Evolutionary conservation across 306 rosid species (phyloP), one percentile per base, ranked within the genome.

Genomic region (Lotus japonicus): DNA sequence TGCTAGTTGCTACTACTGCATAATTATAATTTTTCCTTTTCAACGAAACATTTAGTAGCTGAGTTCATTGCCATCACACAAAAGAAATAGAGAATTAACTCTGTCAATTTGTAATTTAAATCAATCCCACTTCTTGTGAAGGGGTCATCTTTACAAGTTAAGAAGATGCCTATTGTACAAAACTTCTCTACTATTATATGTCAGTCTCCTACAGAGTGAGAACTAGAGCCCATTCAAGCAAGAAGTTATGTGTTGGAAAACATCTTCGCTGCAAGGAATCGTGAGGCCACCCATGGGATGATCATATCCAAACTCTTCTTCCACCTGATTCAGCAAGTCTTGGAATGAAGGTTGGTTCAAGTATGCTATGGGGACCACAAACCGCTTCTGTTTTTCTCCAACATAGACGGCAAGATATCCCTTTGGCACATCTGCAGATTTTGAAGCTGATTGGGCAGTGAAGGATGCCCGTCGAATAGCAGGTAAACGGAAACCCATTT

Each of bases 281-380:
- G 66, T 17, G 50, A 39, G 65, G 5, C 65, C 65, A 0, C 50
- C 66, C 66, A 60, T 60, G 0, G 66, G 50, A 60, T 60, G 66
- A 60, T 39, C 33, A 7, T 60, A 60, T 39, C 66, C 66, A 39
- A 39, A 60, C 33, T 59, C 33, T 38, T 58, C 65, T 12, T 58
- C 65, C 2, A 5, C 48, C 38, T 36, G 46, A 5, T 15, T 15
- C 14, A 58, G 10, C 10, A 58, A 36, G 4, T 36, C 14, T 35
- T 58, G 45, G 14, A 58, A 58, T 9, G 3, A 33, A 7, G 64
- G 45, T 33, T 58, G 45, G 23, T 33, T 58, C 64, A 58, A 33
- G 8, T 33, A 33, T 33, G 64, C 4, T 15, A 58, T 3, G 0
- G 64, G 64, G 7, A 58, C 9, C 12, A 33, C 45, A 14, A 7